Conservation (phyloP, 176 grass and related monocot genomes). For the Tillandsia leiboldiana region DNA sequence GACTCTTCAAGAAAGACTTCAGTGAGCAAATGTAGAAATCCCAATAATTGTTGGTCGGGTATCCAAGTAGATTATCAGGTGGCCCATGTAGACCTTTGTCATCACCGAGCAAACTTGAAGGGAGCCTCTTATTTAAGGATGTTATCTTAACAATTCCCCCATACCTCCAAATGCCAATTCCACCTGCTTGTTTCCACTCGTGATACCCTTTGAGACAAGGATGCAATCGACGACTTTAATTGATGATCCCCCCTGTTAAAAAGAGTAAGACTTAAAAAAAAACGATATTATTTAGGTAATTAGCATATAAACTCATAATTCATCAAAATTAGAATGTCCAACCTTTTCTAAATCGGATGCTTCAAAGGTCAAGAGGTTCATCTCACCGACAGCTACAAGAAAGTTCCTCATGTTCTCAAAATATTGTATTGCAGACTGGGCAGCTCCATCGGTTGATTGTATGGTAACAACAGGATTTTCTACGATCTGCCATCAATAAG, state of each 20-base stretch:
- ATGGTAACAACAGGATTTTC: slow-evolving; percentile 51
- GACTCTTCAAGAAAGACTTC: slow-evolving; percentile 69
- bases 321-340: neutral
- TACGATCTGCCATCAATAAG: slow-evolving; percentile 36
- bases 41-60: slow-evolving; percentile 56
- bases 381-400: slow-evolving; percentile 55
- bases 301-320: neutral
- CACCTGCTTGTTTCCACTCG: slow-evolving; percentile 74
- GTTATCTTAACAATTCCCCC: slow-evolving; percentile 73
- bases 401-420: slow-evolving; percentile 93
- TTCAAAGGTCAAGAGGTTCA: slow-evolving; percentile 79
- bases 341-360: slow-evolving; percentile 82
- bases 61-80: slow-evolving; percentile 5
- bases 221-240: slow-evolving; percentile 88
- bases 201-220: slow-evolving; percentile 80
- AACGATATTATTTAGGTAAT: neutral
- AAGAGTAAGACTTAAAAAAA: neutral
- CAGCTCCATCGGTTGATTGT: slow-evolving; percentile 54
- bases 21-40: slow-evolving; percentile 55
- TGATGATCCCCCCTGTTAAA: slow-evolving; percentile 56
- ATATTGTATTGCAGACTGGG: slow-evolving; percentile 78
- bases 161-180: slow-evolving; percentile 78
- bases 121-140: slow-evolving; percentile 33
- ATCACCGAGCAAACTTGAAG: slow-evolving; percentile 29
- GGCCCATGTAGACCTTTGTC: slow-evolving; percentile 21